phyloP scores from a whole-genome alignment of 495 filamentous ascomycete species.

The Penicillium waksmanii region DNA sequence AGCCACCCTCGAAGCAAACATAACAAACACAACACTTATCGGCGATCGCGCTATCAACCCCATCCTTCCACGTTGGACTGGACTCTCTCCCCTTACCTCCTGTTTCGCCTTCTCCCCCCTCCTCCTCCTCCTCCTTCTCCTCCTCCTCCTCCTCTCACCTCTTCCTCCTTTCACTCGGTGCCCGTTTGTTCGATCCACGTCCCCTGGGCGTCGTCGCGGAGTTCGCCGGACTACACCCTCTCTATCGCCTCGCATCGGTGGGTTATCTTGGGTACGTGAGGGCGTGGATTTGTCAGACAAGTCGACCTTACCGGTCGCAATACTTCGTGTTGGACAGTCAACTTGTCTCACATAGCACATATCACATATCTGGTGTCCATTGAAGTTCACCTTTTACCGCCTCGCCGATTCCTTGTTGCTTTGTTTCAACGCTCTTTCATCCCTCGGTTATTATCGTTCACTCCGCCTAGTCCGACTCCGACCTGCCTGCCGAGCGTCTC shows the following conservation, averaged over 20 bases:
- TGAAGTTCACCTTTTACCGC: background rate
- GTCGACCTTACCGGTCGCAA: conserved; percentile 18
- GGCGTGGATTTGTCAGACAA: conserved; percentile 24
- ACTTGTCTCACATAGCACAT: conserved; percentile 7
- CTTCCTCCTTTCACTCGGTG: conserved; percentile 1
- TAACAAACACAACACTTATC: background rate
- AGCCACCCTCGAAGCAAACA: background rate
- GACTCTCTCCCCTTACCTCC: conserved; percentile 12
- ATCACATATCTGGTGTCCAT: background rate
- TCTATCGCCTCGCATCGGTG: conserved; percentile 20
- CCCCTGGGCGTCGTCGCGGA: conserved; percentile 8
- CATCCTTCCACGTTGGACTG: conserved; percentile 8
- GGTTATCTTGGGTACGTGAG: conserved; percentile 25
- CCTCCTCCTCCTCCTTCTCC: background rate
- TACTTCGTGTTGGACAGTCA: conserved; percentile 16
- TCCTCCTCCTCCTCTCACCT: background rate
- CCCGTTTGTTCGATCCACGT: conserved; percentile 2
- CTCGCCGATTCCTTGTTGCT: conserved; percentile 13
- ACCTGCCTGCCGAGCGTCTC: background rate
- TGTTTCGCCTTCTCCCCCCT: conserved; percentile 9
- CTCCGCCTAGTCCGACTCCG: background rate
- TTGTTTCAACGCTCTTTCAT: conserved; percentile 18
- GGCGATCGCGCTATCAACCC: conserved; percentile 33
- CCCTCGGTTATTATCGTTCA: background rate
- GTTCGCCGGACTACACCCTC: background rate